phyloP scores from a whole-genome alignment of 2,329 filamentous ascomycete genomes.

The Colletotrichum sidae region DNA sequence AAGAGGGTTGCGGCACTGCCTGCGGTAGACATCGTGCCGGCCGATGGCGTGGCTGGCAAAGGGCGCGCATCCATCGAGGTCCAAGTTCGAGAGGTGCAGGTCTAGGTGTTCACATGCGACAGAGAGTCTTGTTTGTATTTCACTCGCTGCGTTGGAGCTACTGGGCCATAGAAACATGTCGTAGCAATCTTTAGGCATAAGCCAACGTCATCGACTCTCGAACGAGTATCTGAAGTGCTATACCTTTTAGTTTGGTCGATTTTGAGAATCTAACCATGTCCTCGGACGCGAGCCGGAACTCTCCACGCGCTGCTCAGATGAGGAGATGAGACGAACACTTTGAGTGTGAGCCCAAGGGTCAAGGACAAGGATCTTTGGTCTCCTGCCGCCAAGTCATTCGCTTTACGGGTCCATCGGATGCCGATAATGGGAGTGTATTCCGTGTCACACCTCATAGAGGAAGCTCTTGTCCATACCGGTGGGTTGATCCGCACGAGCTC shows the following conservation, averaged over 20 bases:
- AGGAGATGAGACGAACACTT: background rate
- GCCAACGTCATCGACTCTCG: too few species aligned
- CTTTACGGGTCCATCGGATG: slow-evolving; percentile 9
- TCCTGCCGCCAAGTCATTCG: slow-evolving; percentile 8
- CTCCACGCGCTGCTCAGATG: too few species aligned
- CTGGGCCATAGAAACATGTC: background rate
- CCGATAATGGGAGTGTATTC: background rate
- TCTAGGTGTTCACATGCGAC: slow-evolving; percentile 5
- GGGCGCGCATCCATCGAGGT: slow-evolving; percentile 16
- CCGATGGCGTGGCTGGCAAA: slow-evolving; percentile 12
- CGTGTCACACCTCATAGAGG: background rate
- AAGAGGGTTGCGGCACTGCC: too few species aligned
- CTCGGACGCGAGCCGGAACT: too few species aligned
- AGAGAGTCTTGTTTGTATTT: background rate
- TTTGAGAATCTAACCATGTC: too few species aligned
- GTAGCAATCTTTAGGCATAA: too few species aligned
- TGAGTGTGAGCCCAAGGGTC: background rate
- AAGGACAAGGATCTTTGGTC: background rate
- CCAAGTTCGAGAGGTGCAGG: slow-evolving; percentile 29
- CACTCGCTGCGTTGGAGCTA: background rate
- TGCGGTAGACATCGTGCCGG: too few species aligned
- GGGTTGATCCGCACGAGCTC: too few species aligned
- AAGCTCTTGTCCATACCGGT: too few species aligned
- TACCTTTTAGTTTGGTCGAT: background rate
- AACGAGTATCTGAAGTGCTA: background rate